Base-by-base conservation (phyloP, 805 yeast species). In the Clavispora vitiphila region DNA sequence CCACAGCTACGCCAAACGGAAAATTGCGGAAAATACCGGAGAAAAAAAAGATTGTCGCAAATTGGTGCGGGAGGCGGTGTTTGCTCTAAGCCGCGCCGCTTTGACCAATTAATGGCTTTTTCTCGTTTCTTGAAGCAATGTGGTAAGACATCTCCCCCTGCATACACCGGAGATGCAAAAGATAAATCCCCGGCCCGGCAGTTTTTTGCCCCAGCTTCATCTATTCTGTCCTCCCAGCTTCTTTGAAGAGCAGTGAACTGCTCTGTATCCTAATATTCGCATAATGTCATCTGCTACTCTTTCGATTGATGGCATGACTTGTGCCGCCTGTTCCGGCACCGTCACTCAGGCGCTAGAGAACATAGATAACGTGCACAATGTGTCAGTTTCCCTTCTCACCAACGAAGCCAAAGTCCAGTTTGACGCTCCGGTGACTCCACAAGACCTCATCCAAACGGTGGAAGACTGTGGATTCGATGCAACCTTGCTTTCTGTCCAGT, bases 301-400 rank as follows among this genome's bases (percentile, higher is more conserved):
- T 4, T 46, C 44, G 10, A 39, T 51, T 1, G 41, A 34, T 24
- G 62, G 62, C 32, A 58, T 58, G 62, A 57, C 62, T 22, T 58
- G 62, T 30, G 60, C 53, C 5, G 54, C 62, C 2, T 58, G 62
- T 35, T 40, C 58, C 12, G 56, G 53, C 3, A 47, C 62, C 15
- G 46, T 58, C 25, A 49, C 61, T 7, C 56, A 50, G 10, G 53
- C 56, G 1, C 42, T 58, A 3, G 46, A 47, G n/a, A 27, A 30
- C 9, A 14, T 51, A 4, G 41, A 47, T 2, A 47, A 45, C 8
- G 60, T 57, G 4, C 16, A 34, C 6, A 32, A 29, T 8, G 56
- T 50, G 11, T 39, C 54, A 3, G 62, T 58, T 6, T 57, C 62
- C 5, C 55, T 58, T 16, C 42, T 58, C 20, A 58, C 62, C n/a